phyloP scores from a whole-genome alignment of 306 rosid genomes.

The Cucurbita pepo region DNA sequence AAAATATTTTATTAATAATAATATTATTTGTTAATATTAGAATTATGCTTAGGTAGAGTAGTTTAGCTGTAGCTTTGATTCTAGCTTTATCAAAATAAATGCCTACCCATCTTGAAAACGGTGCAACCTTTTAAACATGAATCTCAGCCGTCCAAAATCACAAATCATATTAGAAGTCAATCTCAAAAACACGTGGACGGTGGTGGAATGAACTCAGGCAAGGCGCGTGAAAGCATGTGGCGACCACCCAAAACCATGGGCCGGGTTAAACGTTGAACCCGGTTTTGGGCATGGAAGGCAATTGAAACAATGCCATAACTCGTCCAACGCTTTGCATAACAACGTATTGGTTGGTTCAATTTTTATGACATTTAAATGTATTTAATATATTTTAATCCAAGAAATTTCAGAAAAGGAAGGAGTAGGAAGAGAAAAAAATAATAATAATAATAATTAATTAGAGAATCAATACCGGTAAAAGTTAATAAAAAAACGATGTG shows the following conservation, averaged over 20 bases:
- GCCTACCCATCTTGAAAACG: neutral
- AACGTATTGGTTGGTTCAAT: neutral
- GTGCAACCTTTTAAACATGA: neutral
- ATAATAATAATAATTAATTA: too few relatives aligned
- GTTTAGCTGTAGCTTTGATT: constrained; percentile 4
- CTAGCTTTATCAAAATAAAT: neutral
- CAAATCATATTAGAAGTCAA: neutral
- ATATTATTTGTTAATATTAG: neutral
- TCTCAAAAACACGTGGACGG: neutral
- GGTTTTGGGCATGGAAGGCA: neutral
- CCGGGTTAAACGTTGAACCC: neutral
- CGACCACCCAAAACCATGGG: neutral
- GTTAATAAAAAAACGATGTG: too few relatives aligned
- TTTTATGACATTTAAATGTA: neutral
- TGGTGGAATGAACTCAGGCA: too few relatives aligned
- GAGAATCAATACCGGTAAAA: too few relatives aligned
- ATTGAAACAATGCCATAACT: too few relatives aligned
- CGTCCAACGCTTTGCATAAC: too few relatives aligned
- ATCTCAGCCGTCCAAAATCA: neutral
- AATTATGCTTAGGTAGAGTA: constrained; percentile 1
- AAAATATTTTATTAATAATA: neutral
- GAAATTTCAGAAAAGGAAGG: too few relatives aligned
- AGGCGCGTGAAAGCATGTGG: neutral
- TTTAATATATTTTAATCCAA: too few relatives aligned
- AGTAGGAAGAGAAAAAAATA: too few relatives aligned